These are phyloP conservation scores for Tephrocybe sp. DNA, from an alignment of 768 basidiomycete species.

Conservation along the genomic window DNA sequence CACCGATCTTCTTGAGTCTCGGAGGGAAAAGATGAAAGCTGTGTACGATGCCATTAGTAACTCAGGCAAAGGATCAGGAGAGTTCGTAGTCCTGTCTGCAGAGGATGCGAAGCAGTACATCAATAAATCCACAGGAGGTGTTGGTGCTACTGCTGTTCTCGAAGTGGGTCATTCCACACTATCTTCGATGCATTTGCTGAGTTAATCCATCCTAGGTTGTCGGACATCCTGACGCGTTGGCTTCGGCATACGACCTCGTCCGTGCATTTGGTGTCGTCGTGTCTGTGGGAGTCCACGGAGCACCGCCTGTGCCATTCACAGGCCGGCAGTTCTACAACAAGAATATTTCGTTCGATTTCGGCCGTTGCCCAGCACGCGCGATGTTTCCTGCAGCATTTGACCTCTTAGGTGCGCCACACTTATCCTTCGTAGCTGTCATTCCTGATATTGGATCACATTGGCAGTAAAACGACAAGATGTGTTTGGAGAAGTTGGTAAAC, in stretches of 20 bases:
- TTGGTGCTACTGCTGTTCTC: constrained; percentile 65
- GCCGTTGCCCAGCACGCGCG: constrained; percentile 77
- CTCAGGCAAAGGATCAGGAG: constrained; percentile 44
- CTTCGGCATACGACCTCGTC: constrained; percentile 68
- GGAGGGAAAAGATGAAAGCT: constrained; percentile 59
- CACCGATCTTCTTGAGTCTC: constrained; percentile 57
- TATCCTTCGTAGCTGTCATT: background rate
- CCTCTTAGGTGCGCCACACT: constrained; percentile 45
- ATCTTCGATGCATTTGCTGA: background rate
- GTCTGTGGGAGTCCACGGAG: constrained; percentile 74
- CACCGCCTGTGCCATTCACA: constrained; percentile 52
- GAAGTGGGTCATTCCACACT: constrained; percentile 45
- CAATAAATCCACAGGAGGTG: constrained; percentile 49
- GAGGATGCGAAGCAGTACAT: constrained; percentile 52
- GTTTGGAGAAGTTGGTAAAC: constrained; percentile 67
- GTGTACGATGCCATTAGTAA: constrained; percentile 52
- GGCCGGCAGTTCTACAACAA: constrained; percentile 66
- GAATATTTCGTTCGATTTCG: constrained; percentile 80
- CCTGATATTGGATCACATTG: background rate
- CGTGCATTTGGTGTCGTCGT: constrained; percentile 74
- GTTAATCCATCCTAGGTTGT: constrained; percentile 51
- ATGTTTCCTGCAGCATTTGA: constrained; percentile 75
- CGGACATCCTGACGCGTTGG: constrained; percentile 63
- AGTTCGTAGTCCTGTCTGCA: constrained; percentile 50
- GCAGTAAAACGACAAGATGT: constrained; percentile 67